Percentiles rank a stretch among this genome's conserved stretches.
phyloP scores from a whole-genome alignment of 2,329 filamentous ascomycete genomes.

The Dactylonectria macrodidyma region DNA sequence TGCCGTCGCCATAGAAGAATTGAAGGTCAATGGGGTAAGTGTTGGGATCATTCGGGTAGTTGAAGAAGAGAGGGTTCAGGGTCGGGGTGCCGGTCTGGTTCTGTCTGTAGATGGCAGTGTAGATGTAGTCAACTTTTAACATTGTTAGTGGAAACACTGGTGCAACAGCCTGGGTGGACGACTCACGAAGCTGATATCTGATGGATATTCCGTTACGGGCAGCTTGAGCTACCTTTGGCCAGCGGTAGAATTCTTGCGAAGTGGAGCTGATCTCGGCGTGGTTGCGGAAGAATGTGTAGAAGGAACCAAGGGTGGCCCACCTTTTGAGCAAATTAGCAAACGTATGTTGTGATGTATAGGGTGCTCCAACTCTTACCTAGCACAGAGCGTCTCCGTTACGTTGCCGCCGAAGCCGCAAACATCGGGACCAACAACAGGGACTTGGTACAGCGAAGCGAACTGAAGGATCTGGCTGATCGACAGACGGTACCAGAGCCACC shows the following conservation, averaged over 20 bases:
- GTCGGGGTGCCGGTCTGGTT: constrained; percentile 73
- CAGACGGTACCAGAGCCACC: constrained; percentile 71
- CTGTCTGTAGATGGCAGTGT: constrained; percentile 77
- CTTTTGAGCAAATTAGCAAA: constrained; percentile 50
- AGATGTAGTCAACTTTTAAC: constrained; percentile 75
- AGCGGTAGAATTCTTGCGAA: constrained; percentile 77
- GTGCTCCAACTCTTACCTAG: constrained; percentile 14
- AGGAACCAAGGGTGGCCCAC: constrained; percentile 77
- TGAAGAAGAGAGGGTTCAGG: constrained; percentile 79
- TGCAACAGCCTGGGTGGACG: rapidly evolving
- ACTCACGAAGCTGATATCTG: constrained; percentile 72
- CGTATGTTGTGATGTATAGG: no score
- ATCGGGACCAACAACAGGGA: constrained; percentile 80
- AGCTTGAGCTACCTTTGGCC: constrained; percentile 72
- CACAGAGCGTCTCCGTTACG: constrained; percentile 51
- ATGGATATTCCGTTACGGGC: constrained; percentile 77
- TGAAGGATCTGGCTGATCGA: constrained; percentile 72
- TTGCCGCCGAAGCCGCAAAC: constrained; percentile 83
- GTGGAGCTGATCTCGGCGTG: constrained; percentile 65
- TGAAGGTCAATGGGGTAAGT: constrained; percentile 63
- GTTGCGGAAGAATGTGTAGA: constrained; percentile 79
- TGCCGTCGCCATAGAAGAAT: constrained; percentile 62
- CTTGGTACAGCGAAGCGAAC: constrained; percentile 76
- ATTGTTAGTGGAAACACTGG: background rate
- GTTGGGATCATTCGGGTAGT: constrained; percentile 68